Base-by-base conservation (phyloP, 164 flowering plant genomes). In the Umbellularia californica region DNA sequence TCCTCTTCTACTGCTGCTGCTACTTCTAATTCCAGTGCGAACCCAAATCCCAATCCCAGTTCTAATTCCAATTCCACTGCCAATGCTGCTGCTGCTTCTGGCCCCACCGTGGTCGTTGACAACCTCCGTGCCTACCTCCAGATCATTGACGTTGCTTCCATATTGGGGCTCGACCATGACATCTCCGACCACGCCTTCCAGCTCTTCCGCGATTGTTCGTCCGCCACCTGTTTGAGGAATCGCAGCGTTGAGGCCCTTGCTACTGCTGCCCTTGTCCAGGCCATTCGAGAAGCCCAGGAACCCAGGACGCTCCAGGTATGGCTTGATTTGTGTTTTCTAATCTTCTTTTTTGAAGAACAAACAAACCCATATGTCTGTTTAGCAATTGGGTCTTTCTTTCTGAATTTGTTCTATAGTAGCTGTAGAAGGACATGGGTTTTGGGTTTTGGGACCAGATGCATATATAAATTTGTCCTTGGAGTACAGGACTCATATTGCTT, bases 211-310 rank as follows among this genome's bases (percentile, higher is more conserved):
- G 97, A 95, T 75, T 95, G 99, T 72, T 88, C 92, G 33, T 88
- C 93, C 2, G 93, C 98, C 19, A 95, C 99, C 79, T 93, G 97
- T 77, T 85, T 95, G 86, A 89, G 98, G 85, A 95, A 93, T 81
- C 89, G 98, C 1, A 95, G 95, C 62, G 92, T 95, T 5, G 99
- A 95, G 76, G 99, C 98, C 1, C 90, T 95, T 24, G 98, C 99
- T 27, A 93, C 99, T 58, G 99, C 99, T 58, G 97, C 97, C 30
- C 90, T 95, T 65, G 94, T 95, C 58, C 99, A 93, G 79, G 97
- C 99, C 65, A 93, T 95, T 66, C 76, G 99, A 50, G 98, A 92
- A 80, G 99, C 99, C 22, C 98, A 93, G 73, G 96, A 95, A 73
- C 99, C 99, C 63, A 80, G 99, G 76, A 95, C 99, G 15, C 93